phyloP scores from a whole-genome alignment of 768 basidiomycete genomes.

The Pholiota microspora region DNA sequence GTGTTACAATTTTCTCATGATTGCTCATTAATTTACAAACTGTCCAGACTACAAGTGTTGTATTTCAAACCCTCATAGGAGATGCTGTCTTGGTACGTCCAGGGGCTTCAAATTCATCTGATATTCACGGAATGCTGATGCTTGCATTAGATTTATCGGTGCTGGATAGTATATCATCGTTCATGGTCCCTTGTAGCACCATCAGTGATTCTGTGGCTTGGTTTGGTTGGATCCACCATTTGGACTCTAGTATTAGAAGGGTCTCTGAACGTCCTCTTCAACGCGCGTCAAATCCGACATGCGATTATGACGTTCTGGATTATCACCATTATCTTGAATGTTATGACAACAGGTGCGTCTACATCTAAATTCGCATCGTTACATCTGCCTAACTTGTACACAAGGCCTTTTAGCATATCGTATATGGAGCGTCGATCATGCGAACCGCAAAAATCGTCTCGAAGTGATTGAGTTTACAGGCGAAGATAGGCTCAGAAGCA shows the following conservation, averaged over 20 bases:
- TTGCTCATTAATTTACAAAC: too few relatives aligned
- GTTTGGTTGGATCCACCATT: constrained; percentile 6
- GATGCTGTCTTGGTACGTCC: constrained; percentile 13
- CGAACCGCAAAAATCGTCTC: not conserved
- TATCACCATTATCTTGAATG: constrained; percentile 10
- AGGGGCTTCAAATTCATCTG: not conserved
- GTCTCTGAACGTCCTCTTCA: constrained; percentile 4
- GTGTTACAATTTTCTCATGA: too few relatives aligned
- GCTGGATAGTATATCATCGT: constrained; percentile 21
- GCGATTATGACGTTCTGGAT: constrained; percentile 13
- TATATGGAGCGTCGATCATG: constrained; percentile 9
- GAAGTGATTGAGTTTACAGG: not conserved
- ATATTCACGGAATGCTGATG: not conserved
- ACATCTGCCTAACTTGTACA: not conserved
- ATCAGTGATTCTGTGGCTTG: constrained; percentile 21
- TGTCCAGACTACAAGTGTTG: not conserved
- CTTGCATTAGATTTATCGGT: constrained; percentile 19
- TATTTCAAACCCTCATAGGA: constrained; percentile 10
- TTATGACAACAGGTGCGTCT: constrained; percentile 14
- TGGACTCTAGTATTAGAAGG: constrained; percentile 7
- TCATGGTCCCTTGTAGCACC: constrained; percentile 13
- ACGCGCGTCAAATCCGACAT: constrained; percentile 2
- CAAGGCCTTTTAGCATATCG: constrained; percentile 12
- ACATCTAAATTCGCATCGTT: not conserved
- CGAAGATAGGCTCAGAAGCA: constrained; percentile 2